Evolutionary conservation across 2,329 filamentous ascomycete genomes (phyloP).

Genomic region (Malbranchea zuffiana): DNA sequence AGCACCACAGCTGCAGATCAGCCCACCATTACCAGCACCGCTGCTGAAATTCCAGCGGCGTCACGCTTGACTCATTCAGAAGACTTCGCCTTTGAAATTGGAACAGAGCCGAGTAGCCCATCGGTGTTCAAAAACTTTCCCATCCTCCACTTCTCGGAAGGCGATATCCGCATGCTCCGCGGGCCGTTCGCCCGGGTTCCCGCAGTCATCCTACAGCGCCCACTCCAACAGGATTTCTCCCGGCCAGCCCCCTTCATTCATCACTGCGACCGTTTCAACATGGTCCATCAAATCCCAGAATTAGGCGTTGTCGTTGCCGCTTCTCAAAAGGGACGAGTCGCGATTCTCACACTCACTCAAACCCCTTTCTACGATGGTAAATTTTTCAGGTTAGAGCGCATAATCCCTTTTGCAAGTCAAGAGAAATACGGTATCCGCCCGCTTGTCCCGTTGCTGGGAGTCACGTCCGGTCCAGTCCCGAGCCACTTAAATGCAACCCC

Average conservation of each 20-base stretch:
- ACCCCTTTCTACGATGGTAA: constrained; percentile 26
- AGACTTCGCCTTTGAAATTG: no score
- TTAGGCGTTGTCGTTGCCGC: constrained; percentile 48
- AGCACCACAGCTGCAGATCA: no score
- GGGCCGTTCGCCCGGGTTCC: constrained; percentile 24
- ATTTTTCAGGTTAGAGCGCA: constrained; percentile 45
- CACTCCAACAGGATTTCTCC: constrained; percentile 23
- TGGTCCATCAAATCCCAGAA: constrained; percentile 48
- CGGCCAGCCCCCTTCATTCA: constrained; percentile 19
- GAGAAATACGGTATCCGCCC: constrained; percentile 37
- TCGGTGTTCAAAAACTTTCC: no score
- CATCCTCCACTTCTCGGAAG: constrained; percentile 34
- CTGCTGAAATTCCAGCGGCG: no score
- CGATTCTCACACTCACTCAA: constrained; percentile 43
- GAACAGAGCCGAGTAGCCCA: no score
- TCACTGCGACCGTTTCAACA: constrained; percentile 44
- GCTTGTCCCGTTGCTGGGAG: constrained; percentile 40
- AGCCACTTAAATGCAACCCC: constrained; percentile 37
- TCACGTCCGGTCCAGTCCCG: constrained; percentile 48
- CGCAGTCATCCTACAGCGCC: constrained; percentile 23
- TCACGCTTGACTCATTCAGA: no score
- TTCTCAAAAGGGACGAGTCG: constrained; percentile 47
- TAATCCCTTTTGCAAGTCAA: constrained; percentile 44
- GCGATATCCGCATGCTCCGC: constrained; percentile 28
- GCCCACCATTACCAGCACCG: no score